phyloP scores from a whole-genome alignment of 2,329 filamentous ascomycete genomes.

The Grosmannia serpens region DNA sequence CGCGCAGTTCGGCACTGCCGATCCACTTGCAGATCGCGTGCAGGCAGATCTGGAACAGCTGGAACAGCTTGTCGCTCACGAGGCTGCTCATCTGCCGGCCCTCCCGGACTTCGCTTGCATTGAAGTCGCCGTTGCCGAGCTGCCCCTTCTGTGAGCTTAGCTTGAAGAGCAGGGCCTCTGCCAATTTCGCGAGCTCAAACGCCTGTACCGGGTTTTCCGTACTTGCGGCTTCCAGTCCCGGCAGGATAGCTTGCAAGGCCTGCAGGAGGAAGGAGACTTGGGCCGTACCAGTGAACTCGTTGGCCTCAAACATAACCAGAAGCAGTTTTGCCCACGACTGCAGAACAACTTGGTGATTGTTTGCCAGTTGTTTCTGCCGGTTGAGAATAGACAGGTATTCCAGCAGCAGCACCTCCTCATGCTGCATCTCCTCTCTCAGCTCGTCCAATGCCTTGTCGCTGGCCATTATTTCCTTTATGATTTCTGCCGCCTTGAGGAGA shows the following conservation, averaged over 20 bases:
- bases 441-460: conserved; percentile 16
- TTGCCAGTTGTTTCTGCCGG: conserved; percentile 44
- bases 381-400: conserved; percentile 54
- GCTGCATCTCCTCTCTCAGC: conserved; percentile 37
- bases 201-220: conserved; percentile 58
- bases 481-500: conserved; percentile 54
- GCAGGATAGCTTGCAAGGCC: conserved; percentile 74
- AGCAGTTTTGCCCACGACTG: conserved; percentile 77
- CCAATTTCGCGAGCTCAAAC: conserved; percentile 65
- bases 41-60: conserved; percentile 81
- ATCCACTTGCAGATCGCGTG: conserved; percentile 66
- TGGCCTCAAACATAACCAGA: conserved; percentile 70
- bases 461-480: conserved; percentile 22
- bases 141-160: conserved; percentile 44
- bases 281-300: conserved; percentile 62
- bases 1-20: conserved; percentile 59
- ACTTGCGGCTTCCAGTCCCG: conserved; percentile 71
- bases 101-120: conserved; percentile 15
- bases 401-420: conserved; percentile 48
- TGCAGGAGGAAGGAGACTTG: conserved; percentile 74
- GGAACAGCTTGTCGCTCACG: conserved; percentile 78
- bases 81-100: conserved; percentile 50
- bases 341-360: conserved; percentile 54
- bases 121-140: conserved; percentile 27
- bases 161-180: conserved; percentile 59